These are phyloP conservation scores for Termitomyces sp. DNA, from an alignment of 768 basidiomycete species.

Conservation along the genomic window DNA sequence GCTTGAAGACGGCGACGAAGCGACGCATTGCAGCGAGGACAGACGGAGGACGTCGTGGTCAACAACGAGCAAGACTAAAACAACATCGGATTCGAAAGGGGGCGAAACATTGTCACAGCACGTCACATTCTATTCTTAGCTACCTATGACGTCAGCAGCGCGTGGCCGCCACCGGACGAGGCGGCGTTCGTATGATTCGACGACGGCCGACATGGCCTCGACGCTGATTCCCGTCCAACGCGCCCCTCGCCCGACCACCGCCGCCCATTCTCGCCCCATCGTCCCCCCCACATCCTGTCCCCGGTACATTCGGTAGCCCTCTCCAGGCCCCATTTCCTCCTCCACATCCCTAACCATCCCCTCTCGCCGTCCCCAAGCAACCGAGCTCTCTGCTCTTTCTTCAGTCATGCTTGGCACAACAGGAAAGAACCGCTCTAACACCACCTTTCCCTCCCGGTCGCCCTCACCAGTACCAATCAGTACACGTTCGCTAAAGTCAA, in stretches of 20 bases:
- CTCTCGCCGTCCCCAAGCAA: background rate
- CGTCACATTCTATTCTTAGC: slow-evolving; percentile 9
- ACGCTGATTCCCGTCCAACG: slow-evolving; percentile 48
- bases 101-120: slow-evolving; percentile 5
- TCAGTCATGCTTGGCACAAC: slow-evolving; percentile 14
- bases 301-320: slow-evolving; percentile 57
- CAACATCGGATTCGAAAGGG: slow-evolving; percentile 7
- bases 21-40: slow-evolving; percentile 46
- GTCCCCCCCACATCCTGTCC: slow-evolving; percentile 62
- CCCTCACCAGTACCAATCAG: slow-evolving; percentile 31
- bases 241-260: slow-evolving; percentile 47
- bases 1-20: slow-evolving; percentile 54
- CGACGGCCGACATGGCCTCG: slow-evolving; percentile 45
- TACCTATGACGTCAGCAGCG: slow-evolving; percentile 8
- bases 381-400: background rate
- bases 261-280: slow-evolving; percentile 42
- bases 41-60: slow-evolving; percentile 6
- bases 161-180: slow-evolving; percentile 35
- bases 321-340: slow-evolving; percentile 42
- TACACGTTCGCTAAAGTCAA: slow-evolving; percentile 57
- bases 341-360: slow-evolving; percentile 9
- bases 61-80: slow-evolving; percentile 6
- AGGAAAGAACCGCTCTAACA: slow-evolving; percentile 39
- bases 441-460: slow-evolving; percentile 13
- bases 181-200: slow-evolving; percentile 65